Evolutionary conservation across 78 protist species (phyloP).

Genomic region (Dictyostelium brefeldianum): DNA sequence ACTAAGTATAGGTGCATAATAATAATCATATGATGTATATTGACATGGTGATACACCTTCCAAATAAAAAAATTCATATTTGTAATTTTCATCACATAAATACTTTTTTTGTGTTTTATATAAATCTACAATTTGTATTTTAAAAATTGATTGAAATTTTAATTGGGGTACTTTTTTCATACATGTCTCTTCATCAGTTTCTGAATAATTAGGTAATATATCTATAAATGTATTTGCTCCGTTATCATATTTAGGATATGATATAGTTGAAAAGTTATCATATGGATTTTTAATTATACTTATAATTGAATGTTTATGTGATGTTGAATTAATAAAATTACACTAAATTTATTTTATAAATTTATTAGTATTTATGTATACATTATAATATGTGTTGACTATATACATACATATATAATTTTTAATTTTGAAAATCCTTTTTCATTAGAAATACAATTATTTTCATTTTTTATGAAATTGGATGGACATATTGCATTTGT

Average conservation of each 20-base stretch:
- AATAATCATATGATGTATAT: neutral
- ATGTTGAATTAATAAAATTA: neutral
- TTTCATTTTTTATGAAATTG: neutral
- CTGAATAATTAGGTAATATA: neutral
- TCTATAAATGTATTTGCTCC: neutral
- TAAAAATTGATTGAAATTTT: neutral
- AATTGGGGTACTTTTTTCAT: neutral
- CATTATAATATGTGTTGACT: too few species aligned
- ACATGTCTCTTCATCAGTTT: constrained; percentile 20
- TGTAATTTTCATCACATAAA: neutral
- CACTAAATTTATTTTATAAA: neutral
- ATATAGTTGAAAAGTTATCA: neutral
- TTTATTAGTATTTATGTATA: too few species aligned
- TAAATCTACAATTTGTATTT: neutral
- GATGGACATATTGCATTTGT: constrained; percentile 2
- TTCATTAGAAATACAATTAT: neutral
- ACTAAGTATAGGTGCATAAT: neutral
- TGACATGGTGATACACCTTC: constrained; percentile 16
- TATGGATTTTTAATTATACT: neutral
- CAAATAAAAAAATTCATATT: neutral
- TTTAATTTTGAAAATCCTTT: constrained; percentile 1
- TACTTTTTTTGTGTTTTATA: neutral
- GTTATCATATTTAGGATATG: neutral
- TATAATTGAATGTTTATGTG: neutral
- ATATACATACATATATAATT: constrained; percentile 13